These are phyloP conservation scores for Physcomitrellopsis africana DNA, from an alignment of 225 moss, liverwort and hornwort genomes.

Conservation along the genomic window DNA sequence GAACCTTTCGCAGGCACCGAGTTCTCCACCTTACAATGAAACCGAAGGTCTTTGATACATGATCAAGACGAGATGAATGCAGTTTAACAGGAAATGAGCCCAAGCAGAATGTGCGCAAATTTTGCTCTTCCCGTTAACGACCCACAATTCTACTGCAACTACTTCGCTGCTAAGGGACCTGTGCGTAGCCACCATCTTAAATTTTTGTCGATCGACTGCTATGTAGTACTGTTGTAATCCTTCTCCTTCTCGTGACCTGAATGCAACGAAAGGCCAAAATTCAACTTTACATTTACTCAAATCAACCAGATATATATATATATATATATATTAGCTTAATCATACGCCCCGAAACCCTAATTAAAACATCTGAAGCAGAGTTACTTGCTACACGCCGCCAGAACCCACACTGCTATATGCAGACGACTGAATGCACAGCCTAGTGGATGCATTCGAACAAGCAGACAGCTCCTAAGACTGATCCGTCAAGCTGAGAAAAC, in stretches of 20 bases:
- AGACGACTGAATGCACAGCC: not conserved
- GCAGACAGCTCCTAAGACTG: too few species aligned
- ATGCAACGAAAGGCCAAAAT: constrained; percentile 21
- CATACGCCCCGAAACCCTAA: not conserved
- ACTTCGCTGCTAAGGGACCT: constrained; percentile 58
- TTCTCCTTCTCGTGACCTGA: constrained; percentile 73
- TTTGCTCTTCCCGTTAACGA: not conserved
- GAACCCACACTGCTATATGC: not conserved
- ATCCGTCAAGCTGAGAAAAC: not conserved
- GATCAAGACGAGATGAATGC: not conserved
- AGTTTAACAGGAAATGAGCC: constrained; percentile 9
- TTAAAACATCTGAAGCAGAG: not conserved
- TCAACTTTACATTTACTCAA: constrained; percentile 6
- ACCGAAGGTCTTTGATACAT: not conserved
- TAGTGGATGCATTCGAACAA: not conserved
- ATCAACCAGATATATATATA: not conserved
- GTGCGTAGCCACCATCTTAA: constrained; percentile 86
- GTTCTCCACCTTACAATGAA: not conserved
- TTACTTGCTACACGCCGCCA: not conserved
- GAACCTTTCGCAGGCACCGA: not conserved
- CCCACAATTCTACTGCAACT: constrained; percentile 25
- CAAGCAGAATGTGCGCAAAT: not conserved
- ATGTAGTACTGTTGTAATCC: constrained; percentile 87
- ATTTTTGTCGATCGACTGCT: constrained; percentile 83
- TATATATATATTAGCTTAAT: too few species aligned